phyloP scores from a whole-genome alignment of 257 asterid genomes.

The Avicennia marina region DNA sequence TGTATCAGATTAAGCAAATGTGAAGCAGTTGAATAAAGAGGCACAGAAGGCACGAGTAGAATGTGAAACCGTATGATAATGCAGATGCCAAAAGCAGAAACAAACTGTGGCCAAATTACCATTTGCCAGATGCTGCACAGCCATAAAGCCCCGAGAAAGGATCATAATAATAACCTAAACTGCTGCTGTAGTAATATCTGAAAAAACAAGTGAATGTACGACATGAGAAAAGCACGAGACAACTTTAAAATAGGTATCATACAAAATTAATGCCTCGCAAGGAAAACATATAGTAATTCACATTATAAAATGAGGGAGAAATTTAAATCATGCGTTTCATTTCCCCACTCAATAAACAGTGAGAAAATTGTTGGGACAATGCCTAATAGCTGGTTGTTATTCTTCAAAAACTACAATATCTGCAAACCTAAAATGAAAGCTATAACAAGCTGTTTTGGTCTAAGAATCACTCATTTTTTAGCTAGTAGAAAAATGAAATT shows the following conservation, averaged over 20 bases:
- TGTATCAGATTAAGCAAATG: not conserved
- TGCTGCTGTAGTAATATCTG: conserved; percentile 94
- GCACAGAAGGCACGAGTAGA: too few relatives aligned
- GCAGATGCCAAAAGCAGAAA: not conserved
- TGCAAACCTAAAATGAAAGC: too few relatives aligned
- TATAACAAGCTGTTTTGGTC: too few relatives aligned
- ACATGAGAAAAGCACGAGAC: conserved; percentile 10
- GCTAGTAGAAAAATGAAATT: too few relatives aligned
- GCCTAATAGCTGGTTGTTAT: too few relatives aligned
- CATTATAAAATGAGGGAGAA: too few relatives aligned
- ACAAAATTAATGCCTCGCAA: not conserved
- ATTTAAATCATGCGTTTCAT: too few relatives aligned
- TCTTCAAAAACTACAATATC: too few relatives aligned
- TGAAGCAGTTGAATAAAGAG: not conserved
- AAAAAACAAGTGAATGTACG: not conserved
- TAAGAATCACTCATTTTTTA: too few relatives aligned
- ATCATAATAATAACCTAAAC: conserved; percentile 86
- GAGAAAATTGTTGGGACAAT: too few relatives aligned
- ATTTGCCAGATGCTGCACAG: conserved; percentile 79
- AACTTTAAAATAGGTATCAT: not conserved
- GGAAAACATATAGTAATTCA: too few relatives aligned
- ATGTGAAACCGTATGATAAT: not conserved
- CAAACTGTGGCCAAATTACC: conserved; percentile 37
- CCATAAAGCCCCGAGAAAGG: conserved; percentile 83
- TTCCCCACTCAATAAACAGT: too few relatives aligned